These are phyloP conservation scores for Pleomassaria siparia DNA, from an alignment of 2,329 filamentous ascomycete genomes.

Conservation along the genomic window DNA sequence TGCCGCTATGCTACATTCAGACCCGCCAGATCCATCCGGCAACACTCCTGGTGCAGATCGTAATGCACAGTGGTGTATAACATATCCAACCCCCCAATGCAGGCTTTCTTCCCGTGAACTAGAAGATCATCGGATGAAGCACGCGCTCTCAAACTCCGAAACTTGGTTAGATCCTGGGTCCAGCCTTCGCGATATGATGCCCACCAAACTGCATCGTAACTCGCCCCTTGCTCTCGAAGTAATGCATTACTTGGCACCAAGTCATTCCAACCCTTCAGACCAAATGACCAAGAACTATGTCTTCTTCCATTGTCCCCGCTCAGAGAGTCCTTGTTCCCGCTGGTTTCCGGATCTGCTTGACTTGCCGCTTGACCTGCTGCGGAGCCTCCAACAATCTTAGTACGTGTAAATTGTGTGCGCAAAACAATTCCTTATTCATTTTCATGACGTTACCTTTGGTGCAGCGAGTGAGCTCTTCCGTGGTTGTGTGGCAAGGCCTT, in stretches of 20 bases:
- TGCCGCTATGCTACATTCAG: too few species aligned
- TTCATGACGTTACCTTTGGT: constrained; percentile 3
- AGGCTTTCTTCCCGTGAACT: background rate
- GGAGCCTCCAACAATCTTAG: background rate
- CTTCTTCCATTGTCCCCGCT: background rate
- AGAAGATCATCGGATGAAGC: background rate
- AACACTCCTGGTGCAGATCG: background rate
- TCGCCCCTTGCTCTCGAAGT: too few species aligned
- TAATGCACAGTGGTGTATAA: background rate
- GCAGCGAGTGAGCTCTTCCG: constrained; percentile 16
- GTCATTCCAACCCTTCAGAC: background rate
- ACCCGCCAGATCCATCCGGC: too few species aligned
- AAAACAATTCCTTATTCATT: background rate
- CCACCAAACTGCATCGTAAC: too few species aligned
- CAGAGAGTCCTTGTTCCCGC: background rate
- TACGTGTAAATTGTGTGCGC: background rate
- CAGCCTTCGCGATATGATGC: too few species aligned
- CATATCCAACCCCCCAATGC: background rate
- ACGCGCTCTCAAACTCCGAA: background rate
- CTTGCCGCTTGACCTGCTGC: background rate
- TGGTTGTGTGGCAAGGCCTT: constrained; percentile 39
- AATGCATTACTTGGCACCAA: too few species aligned
- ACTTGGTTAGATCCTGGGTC: too few species aligned
- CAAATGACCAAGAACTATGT: background rate
- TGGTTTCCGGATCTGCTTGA: background rate